phyloP scores from a whole-genome alignment of 2,329 filamentous ascomycete genomes.

The Pleurostoma richardsiae region DNA sequence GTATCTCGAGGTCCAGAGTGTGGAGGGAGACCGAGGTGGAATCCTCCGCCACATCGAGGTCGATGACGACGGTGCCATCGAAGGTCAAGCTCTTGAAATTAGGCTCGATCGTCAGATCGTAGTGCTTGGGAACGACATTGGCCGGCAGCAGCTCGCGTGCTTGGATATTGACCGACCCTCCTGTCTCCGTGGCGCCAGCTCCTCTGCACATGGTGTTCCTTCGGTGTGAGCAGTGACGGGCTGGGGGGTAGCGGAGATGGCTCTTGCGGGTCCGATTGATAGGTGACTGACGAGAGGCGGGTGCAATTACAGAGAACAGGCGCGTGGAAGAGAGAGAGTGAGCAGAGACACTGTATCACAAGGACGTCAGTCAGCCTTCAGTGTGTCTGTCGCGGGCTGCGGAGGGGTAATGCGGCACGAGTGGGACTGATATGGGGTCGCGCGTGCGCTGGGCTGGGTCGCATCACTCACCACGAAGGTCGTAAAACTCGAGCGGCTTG shows the following conservation, averaged over 20 bases:
- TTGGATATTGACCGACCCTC: conserved; percentile 26
- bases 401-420: neutral
- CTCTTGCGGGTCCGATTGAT: conserved; percentile 7
- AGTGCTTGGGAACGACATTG: conserved; percentile 89
- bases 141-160: conserved; percentile 82
- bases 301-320: conserved; percentile 7
- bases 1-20: conserved; percentile 79
- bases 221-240: conserved; percentile 68
- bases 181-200: conserved; percentile 25
- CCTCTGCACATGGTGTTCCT: conserved; percentile 65
- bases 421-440: neutral
- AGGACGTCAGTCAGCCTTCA: neutral
- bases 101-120: conserved; percentile 86
- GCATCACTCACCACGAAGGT: too few relatives aligned
- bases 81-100: conserved; percentile 86
- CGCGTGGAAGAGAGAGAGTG: conserved; percentile 2
- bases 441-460: too few relatives aligned
- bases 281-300: conserved; percentile 3
- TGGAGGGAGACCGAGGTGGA: conserved; percentile 84
- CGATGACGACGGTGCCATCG: conserved; percentile 77
- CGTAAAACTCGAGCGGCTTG: neutral
- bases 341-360: neutral
- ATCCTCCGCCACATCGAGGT: conserved; percentile 81
- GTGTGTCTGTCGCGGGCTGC: neutral
- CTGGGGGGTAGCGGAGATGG: conserved; percentile 10